Conservation (phyloP, 169 alveolate species). For the Eimeria maxima region DNA sequence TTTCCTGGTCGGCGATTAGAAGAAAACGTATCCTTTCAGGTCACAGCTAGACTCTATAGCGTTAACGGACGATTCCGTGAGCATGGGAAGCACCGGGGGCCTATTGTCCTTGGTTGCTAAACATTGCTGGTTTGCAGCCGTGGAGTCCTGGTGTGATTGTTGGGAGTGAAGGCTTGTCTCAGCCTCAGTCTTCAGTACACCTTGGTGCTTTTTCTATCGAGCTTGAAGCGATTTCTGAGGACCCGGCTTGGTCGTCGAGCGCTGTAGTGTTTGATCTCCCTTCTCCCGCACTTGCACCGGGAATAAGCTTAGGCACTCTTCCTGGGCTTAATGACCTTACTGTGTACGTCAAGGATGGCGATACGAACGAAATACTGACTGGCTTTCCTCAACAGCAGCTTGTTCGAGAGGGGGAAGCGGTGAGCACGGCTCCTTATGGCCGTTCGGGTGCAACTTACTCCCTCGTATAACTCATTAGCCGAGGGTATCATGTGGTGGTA, state of each 20-base stretch:
- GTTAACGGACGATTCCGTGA: not conserved
- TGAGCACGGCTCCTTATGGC: not conserved
- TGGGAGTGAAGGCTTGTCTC: slow-evolving; percentile 65
- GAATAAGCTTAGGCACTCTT: not conserved
- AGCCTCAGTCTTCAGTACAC: slow-evolving; percentile 4
- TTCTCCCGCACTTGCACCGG: slow-evolving; percentile 38
- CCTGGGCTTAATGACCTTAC: slow-evolving; percentile 43
- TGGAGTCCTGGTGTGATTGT: slow-evolving; percentile 73
- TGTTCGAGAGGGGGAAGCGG: slow-evolving; percentile 66
- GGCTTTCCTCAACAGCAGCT: slow-evolving; percentile 67
- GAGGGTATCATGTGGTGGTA: too few species aligned
- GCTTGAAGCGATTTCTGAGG: slow-evolving; percentile 55
- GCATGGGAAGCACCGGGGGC: not conserved
- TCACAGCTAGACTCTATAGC: not conserved
- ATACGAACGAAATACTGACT: not conserved
- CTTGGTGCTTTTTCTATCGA: slow-evolving; percentile 49
- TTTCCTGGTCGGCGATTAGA: not conserved
- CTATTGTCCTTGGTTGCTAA: not conserved
- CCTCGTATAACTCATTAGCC: not conserved
- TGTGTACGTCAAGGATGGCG: slow-evolving; percentile 66
- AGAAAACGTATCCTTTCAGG: not conserved
- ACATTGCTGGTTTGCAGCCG: slow-evolving; percentile 57
- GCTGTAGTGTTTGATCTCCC: slow-evolving; percentile 63
- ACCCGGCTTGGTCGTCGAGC: slow-evolving; percentile 49
- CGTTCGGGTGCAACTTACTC: too few species aligned